phyloP scores from a whole-genome alignment of 2,329 filamentous ascomycete genomes.

The Cucurbitaria berberidis region DNA sequence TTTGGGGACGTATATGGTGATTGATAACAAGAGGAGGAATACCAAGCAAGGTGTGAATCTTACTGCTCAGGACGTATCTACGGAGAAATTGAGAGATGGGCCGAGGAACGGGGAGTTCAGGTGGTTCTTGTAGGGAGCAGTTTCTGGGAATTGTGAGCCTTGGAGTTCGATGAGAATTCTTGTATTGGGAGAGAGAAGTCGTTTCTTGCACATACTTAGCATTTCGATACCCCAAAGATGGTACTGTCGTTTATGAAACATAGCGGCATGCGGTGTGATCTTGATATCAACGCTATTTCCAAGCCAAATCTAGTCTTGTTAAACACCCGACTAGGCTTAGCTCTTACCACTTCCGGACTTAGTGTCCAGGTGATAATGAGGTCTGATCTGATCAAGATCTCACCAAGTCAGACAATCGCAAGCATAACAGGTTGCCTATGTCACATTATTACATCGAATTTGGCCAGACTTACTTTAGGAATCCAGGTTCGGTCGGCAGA shows the following conservation, averaged over 20 bases:
- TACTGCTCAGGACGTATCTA: slow-evolving; percentile 58
- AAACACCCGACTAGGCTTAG: too few species aligned
- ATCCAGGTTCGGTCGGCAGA: too few species aligned
- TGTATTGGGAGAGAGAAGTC: background rate
- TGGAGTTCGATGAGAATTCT: background rate
- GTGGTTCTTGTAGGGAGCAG: slow-evolving; percentile 47
- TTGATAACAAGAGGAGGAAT: slow-evolving; percentile 69
- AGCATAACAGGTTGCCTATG: too few species aligned
- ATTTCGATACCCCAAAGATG: background rate
- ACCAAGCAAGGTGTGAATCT: slow-evolving; percentile 61
- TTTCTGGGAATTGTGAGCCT: background rate
- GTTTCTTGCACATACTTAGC: background rate
- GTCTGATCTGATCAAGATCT: too few species aligned
- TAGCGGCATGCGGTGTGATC: background rate
- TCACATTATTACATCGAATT: too few species aligned
- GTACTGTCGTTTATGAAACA: background rate
- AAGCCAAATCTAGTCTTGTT: too few species aligned
- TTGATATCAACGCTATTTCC: too few species aligned
- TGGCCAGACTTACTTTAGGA: too few species aligned
- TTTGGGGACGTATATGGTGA: slow-evolving; percentile 68
- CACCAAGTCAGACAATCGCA: too few species aligned
- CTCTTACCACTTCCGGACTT: too few species aligned
- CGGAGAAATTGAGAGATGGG: slow-evolving; percentile 54
- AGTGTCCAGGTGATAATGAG: too few species aligned
- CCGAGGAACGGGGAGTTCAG: slow-evolving; percentile 53